Evolutionary conservation across 768 basidiomycete genomes (phyloP), one percentile per base, ranked within the genome.

Genomic region (Termitomyces sp.): DNA sequence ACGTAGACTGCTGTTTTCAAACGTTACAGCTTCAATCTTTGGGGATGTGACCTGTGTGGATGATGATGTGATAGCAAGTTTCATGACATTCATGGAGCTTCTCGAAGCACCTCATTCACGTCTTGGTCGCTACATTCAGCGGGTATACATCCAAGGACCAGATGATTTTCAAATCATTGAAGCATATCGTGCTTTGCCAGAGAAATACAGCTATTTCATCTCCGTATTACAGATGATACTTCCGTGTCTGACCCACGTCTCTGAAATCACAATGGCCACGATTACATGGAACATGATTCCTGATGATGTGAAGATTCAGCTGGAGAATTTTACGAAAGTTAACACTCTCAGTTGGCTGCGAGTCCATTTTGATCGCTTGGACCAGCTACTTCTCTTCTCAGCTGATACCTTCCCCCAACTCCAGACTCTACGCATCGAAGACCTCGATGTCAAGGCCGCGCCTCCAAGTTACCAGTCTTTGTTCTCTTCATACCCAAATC

Each of bases 1-100:
- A 24, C 18, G 51, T 18, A 28, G 0, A 18, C 38, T 40, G 14
- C 16, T 52, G 8, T 40, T 41, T 41, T 16, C 24, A 26, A 28
- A 52, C 33, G 2, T 41, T 24, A 52, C 7, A 3, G 14, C 32
- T 4, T 5, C 6, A 2, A 38, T 40, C 22, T 10, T 2, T 22
- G 10, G 41, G 9, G 5, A 44, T 6, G 2, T n/a, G 7, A 7
- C 0, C 3, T 8, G 0, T 26, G 2, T 16, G 8, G 9, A 6
- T 14, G 10, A 10, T 3, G 14, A 13, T 4, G 10, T 3, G 0
- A 3, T 5, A 9, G 38, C 2, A 16, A 0, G 16, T 1, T 28
- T 13, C 24, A 20, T 1, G 20, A 10, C 3, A 13, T 52, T 41
- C 7, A 26, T 26, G 14, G 33, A 36, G 11, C 35, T 52, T 18